Conservation (phyloP, 495 filamentous ascomycete species). For the Cryomyces minteri region DNA sequence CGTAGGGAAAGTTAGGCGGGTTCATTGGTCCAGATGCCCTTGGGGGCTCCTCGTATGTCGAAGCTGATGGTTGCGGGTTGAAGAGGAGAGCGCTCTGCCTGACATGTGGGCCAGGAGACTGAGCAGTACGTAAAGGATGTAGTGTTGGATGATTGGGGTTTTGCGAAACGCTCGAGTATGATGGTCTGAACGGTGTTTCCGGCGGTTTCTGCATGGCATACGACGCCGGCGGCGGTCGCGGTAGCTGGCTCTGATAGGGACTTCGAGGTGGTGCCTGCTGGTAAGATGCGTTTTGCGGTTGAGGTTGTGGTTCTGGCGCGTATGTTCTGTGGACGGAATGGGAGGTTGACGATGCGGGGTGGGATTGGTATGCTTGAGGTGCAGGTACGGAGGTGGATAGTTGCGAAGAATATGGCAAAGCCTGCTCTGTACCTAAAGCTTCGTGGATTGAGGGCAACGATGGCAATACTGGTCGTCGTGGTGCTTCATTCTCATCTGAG, state of each 20-base stretch:
- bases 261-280: not conserved
- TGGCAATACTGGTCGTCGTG: slow-evolving; percentile 27
- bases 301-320: slow-evolving; percentile 3
- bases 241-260: not conserved
- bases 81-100: not conserved
- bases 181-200: not conserved
- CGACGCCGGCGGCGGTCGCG: not conserved
- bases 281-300: not conserved
- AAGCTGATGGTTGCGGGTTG: not conserved
- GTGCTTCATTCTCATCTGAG: slow-evolving; percentile 41
- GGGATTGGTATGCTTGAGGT: slow-evolving; percentile 4
- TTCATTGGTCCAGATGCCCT: not conserved
- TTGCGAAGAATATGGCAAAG: slow-evolving; percentile 30
- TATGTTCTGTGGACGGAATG: slow-evolving; percentile 1
- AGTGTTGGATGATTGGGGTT: not conserved
- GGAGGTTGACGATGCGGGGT: slow-evolving; percentile 4
- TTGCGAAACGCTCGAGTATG: not conserved
- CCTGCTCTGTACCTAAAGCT: slow-evolving; percentile 39
- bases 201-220: not conserved
- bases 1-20: not conserved
- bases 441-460: slow-evolving; percentile 55
- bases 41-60: not conserved
- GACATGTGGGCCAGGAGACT: not conserved
- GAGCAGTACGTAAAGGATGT: not conserved
- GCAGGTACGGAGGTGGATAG: slow-evolving; percentile 6